Evolutionary conservation across 768 basidiomycete species (phyloP).

Genomic region (Psilocybe subaeruginosa): DNA sequence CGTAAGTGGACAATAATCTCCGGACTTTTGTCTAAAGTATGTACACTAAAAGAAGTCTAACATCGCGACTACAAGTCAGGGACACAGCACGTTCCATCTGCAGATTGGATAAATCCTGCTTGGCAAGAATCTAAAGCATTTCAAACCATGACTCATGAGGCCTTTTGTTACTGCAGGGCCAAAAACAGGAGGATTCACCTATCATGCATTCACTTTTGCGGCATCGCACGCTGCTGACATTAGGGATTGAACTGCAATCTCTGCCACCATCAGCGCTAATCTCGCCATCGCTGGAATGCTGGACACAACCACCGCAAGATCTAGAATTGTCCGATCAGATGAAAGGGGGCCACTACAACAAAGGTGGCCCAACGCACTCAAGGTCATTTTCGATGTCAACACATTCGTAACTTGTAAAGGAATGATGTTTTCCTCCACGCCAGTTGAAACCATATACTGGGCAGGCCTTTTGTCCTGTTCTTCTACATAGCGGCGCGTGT

Average conservation of each 20-base stretch:
- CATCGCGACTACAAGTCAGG: constrained; percentile 9
- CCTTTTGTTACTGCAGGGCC: background rate
- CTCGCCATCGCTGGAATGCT: constrained; percentile 17
- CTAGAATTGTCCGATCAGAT: constrained; percentile 13
- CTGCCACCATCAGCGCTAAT: constrained; percentile 33
- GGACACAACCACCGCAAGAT: constrained; percentile 33
- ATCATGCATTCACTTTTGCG: constrained; percentile 37
- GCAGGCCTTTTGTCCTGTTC: constrained; percentile 25
- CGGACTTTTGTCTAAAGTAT: background rate
- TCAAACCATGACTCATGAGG: background rate
- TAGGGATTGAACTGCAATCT: constrained; percentile 48
- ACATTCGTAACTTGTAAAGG: constrained; percentile 23
- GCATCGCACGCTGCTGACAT: constrained; percentile 42
- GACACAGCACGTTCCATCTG: constrained; percentile 20
- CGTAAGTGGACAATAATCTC: background rate
- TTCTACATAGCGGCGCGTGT: constrained; percentile 20
- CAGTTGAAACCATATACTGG: constrained; percentile 23
- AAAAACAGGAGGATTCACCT: constrained; percentile 27
- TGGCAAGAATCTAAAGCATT: constrained; percentile 19
- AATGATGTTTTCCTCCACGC: constrained; percentile 11
- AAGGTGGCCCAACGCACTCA: constrained; percentile 21
- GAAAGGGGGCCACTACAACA: background rate
- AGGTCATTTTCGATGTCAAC: constrained; percentile 27
- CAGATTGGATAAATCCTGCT: constrained; percentile 19
- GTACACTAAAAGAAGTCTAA: background rate